Percentiles rank a stretch among this genome's conserved stretches.
Conservation (phyloP, 192 early-diverging fungal species). For the Chytriomyces confervae region DNA sequence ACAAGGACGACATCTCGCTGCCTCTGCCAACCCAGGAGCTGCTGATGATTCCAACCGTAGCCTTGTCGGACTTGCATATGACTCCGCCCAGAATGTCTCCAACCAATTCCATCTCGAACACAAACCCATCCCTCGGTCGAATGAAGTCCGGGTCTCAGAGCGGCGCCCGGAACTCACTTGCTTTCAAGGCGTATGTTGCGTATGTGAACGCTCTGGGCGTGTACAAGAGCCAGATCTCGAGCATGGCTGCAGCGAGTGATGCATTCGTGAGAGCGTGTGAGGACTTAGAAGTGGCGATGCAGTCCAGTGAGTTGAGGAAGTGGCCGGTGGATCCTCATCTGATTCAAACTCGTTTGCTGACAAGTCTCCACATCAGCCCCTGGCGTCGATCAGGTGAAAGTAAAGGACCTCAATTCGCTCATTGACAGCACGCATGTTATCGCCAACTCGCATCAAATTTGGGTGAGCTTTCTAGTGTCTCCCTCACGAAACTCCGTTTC, state of each 20-base stretch:
- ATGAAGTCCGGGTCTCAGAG: conserved; percentile 7
- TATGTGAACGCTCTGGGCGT: conserved; percentile 54
- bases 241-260: conserved; percentile 52
- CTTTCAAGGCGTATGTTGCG: conserved; percentile 50
- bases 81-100: background rate
- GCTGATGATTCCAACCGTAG: conserved; percentile 18
- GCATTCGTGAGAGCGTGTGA: conserved; percentile 59
- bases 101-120: background rate
- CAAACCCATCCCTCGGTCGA: background rate
- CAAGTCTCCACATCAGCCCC: background rate
- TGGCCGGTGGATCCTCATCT: conserved; percentile 40
- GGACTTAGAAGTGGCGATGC: conserved; percentile 39
- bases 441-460: conserved; percentile 58
- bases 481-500: background rate
- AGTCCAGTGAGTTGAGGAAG: background rate
- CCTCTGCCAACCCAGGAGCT: conserved; percentile 24
- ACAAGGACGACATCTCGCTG: conserved; percentile 23
- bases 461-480: conserved; percentile 40
- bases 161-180: conserved; percentile 36
- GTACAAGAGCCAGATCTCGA: conserved; percentile 54
- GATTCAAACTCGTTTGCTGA: background rate
- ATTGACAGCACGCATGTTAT: conserved; percentile 61
- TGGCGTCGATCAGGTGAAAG: conserved; percentile 13
- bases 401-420: conserved; percentile 59
- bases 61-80: background rate